Evolutionary conservation across 805 yeast species (phyloP).

Genomic region (Lipomyces yamanashiensis): DNA sequence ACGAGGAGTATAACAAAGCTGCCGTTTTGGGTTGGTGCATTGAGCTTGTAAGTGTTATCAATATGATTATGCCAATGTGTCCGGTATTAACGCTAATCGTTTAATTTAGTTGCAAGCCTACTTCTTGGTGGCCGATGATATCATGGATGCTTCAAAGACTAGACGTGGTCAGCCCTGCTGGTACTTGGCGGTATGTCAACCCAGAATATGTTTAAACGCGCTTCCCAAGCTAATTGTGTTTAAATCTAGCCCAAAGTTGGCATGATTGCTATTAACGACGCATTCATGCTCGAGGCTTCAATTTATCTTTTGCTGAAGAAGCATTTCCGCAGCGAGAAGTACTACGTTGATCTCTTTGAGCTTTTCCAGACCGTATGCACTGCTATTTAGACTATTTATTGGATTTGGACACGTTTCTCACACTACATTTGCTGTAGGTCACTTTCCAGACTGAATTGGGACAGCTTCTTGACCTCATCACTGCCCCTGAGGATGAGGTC

Average conservation of each 20-base stretch:
- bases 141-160: slow-evolving; percentile 96
- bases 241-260: slow-evolving; percentile 66
- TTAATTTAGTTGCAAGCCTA: slow-evolving; percentile 74
- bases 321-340: slow-evolving; percentile 78
- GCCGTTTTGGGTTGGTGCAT: slow-evolving; percentile 95
- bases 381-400: background rate
- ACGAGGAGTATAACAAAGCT: slow-evolving; percentile 76
- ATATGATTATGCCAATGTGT: background rate
- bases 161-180: slow-evolving; percentile 99
- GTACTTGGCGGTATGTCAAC: slow-evolving; percentile 57
- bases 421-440: slow-evolving; percentile 48
- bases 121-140: slow-evolving; percentile 96
- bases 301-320: slow-evolving; percentile 87
- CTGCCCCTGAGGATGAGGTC: slow-evolving; percentile 95
- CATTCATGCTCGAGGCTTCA: slow-evolving; percentile 95
- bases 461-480: slow-evolving; percentile 90
- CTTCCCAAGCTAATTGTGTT: background rate
- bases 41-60: slow-evolving; percentile 56
- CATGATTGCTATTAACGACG: slow-evolving; percentile 94
- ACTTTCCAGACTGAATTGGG: slow-evolving; percentile 98
- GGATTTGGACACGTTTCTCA: background rate
- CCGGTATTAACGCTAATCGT: background rate
- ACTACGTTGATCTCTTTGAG: slow-evolving; percentile 88
- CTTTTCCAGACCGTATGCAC: slow-evolving; percentile 74
- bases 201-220: background rate